Percentiles rank a stretch among this genome's conserved stretches.
phyloP scores from a whole-genome alignment of 2,329 filamentous ascomycete species.

The Aspergillus transmontanensis region DNA sequence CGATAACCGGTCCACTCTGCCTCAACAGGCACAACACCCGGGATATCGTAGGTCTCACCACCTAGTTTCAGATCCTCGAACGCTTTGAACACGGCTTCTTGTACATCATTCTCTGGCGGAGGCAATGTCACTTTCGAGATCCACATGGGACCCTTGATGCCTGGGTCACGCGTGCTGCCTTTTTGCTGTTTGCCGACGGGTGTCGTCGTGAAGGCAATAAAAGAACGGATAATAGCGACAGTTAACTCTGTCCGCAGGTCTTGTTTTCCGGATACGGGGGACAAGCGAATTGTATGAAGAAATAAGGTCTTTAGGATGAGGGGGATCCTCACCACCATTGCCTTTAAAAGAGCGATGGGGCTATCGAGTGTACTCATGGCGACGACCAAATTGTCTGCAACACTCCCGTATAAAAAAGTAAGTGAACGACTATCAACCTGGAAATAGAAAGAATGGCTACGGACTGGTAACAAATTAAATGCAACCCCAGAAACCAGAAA shows the following conservation, averaged over 20 bases:
- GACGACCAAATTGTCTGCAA: background rate
- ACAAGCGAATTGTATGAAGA: slow-evolving; percentile 60
- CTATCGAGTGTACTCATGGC: slow-evolving; percentile 29
- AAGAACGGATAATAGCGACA: slow-evolving; percentile 70
- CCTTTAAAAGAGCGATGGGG: slow-evolving; percentile 35
- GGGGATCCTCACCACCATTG: slow-evolving; percentile 43
- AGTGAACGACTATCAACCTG: background rate
- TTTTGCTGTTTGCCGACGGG: slow-evolving; percentile 66
- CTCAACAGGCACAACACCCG: slow-evolving; percentile 40
- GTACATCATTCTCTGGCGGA: slow-evolving; percentile 53
- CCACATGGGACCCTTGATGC: slow-evolving; percentile 80
- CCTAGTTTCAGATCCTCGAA: slow-evolving; percentile 44
- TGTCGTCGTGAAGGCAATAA: slow-evolving; percentile 53
- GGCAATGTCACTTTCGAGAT: slow-evolving; percentile 70
- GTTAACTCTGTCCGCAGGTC: slow-evolving; percentile 75
- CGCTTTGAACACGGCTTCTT: slow-evolving; percentile 40
- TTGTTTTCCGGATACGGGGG: slow-evolving; percentile 73
- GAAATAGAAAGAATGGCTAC: background rate
- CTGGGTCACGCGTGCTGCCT: slow-evolving; percentile 62
- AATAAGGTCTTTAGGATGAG: slow-evolving; percentile 46
- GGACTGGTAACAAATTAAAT: background rate
- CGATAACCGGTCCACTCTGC: slow-evolving; percentile 51
- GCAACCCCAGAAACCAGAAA: no score
- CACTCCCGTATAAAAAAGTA: background rate
- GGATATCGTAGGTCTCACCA: slow-evolving; percentile 41